Conservation (phyloP, 805 yeast species). For the Kazachstania taianensis region DNA sequence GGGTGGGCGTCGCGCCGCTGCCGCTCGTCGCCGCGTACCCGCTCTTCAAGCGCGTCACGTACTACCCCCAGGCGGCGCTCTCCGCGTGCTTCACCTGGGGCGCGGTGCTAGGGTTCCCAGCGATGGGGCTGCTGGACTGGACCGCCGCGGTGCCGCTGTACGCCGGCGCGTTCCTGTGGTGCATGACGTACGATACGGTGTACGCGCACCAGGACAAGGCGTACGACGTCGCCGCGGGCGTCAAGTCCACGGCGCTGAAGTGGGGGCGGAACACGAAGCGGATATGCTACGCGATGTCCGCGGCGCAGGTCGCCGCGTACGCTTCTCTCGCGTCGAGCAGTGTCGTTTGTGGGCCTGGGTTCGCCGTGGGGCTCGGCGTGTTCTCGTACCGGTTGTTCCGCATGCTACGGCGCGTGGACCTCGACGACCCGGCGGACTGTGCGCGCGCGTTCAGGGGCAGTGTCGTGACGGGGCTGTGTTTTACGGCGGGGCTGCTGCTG, state of each 20-base stretch:
- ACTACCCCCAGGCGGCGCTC: constrained; percentile 83
- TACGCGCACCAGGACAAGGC: constrained; percentile 96
- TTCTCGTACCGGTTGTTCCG: constrained; percentile 60
- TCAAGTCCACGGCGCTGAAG: constrained; percentile 88
- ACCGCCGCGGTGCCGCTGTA: constrained; percentile 71
- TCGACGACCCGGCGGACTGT: constrained; percentile 72
- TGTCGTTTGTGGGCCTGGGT: constrained; percentile 69
- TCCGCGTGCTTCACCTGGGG: constrained; percentile 92
- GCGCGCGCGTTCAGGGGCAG: constrained; percentile 74
- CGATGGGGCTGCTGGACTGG: constrained; percentile 78
- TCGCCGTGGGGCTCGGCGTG: constrained; percentile 50
- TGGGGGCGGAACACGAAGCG: constrained; percentile 77
- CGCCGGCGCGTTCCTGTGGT: constrained; percentile 75
- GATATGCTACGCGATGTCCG: constrained; percentile 52
- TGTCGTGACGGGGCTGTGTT: constrained; percentile 62
- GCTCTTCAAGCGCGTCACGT: constrained; percentile 85
- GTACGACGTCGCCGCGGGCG: constrained; percentile 83
- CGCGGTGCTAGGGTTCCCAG: constrained; percentile 87
- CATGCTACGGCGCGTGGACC: constrained; percentile 65
- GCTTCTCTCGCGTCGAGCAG: constrained; percentile 67
- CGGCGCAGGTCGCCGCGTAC: constrained; percentile 56
- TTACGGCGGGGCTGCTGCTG: constrained; percentile 54
- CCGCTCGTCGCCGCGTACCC: constrained; percentile 83
- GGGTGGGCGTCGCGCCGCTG: constrained; percentile 71
- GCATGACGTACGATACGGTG: constrained; percentile 90